Evolutionary conservation across 495 filamentous ascomycete species (phyloP).

Genomic region (Penicillium antarcticum): DNA sequence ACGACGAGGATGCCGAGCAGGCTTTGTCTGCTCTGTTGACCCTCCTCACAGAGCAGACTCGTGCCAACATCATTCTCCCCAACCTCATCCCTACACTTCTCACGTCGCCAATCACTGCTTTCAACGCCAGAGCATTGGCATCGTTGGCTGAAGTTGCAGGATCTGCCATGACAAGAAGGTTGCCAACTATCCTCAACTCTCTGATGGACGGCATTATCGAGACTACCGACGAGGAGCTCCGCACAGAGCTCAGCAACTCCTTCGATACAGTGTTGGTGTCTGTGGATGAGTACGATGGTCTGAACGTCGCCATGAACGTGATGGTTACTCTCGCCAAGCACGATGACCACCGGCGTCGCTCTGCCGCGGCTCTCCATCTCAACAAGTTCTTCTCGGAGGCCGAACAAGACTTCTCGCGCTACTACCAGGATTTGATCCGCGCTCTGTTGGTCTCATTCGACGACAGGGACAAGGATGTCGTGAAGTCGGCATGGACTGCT

Average conservation of each 20-base stretch:
- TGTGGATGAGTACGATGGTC: constrained; percentile 92
- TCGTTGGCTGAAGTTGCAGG: constrained; percentile 89
- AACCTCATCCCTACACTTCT: constrained; percentile 93
- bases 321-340: constrained; percentile 85
- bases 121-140: constrained; percentile 91
- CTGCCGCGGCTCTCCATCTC: constrained; percentile 73
- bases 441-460: constrained; percentile 87
- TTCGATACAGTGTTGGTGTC: constrained; percentile 87
- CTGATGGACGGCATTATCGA: constrained; percentile 88
- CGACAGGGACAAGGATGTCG: constrained; percentile 76
- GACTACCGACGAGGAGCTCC: constrained; percentile 72
- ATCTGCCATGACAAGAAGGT: constrained; percentile 78
- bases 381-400: constrained; percentile 83
- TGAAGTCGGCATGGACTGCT: constrained; percentile 90
- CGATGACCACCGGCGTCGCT: constrained; percentile 81
- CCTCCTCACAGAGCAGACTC: constrained; percentile 84
- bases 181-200: constrained; percentile 85
- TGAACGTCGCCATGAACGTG: constrained; percentile 92
- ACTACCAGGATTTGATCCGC: constrained; percentile 91
- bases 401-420: constrained; percentile 85
- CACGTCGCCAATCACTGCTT: constrained; percentile 82
- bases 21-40: constrained; percentile 90
- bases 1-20: constrained; percentile 84
- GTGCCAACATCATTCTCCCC: constrained; percentile 93
- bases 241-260: constrained; percentile 66